A percentile compares a stretch with the other conserved stretches of the same genome.
Conservation (phyloP, 805 yeast species). For the Lachancea lanzarotensis region DNA sequence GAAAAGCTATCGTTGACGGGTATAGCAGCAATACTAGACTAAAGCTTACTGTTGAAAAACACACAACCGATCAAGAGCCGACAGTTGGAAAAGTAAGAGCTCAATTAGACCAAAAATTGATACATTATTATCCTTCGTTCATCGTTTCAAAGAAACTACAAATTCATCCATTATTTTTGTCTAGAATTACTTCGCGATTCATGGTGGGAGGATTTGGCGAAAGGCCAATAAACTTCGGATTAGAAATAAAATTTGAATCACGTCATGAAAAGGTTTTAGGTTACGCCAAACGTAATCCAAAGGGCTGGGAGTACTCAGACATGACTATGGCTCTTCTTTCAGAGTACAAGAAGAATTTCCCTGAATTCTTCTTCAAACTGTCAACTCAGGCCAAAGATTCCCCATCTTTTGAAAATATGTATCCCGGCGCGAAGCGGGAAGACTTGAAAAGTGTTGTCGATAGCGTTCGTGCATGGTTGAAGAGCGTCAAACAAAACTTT, state of each 20-base stretch:
- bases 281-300: constrained; percentile 57
- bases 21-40: constrained; percentile 43
- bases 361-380: constrained; percentile 47
- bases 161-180: constrained; percentile 58
- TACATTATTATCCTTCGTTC: constrained; percentile 58
- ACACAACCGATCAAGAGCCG: constrained; percentile 48
- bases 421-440: constrained; percentile 33
- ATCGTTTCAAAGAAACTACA: constrained; percentile 54
- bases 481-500: constrained; percentile 47
- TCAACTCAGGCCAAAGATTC: constrained; percentile 26
- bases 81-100: constrained; percentile 57
- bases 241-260: constrained; percentile 76
- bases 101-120: constrained; percentile 45
- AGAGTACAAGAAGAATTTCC: constrained; percentile 57
- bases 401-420: constrained; percentile 27
- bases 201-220: constrained; percentile 50
- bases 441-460: constrained; percentile 26
- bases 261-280: constrained; percentile 82
- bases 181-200: constrained; percentile 70
- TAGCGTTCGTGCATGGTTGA: constrained; percentile 37
- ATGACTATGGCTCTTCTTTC: constrained; percentile 61
- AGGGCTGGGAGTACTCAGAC: constrained; percentile 79
- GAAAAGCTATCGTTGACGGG: constrained; percentile 62
- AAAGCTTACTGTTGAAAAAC: constrained; percentile 47
- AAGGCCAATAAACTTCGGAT: constrained; percentile 62